phyloP scores from a whole-genome alignment of 2,329 filamentous ascomycete species.

The Pseudopithomyces maydicus region DNA sequence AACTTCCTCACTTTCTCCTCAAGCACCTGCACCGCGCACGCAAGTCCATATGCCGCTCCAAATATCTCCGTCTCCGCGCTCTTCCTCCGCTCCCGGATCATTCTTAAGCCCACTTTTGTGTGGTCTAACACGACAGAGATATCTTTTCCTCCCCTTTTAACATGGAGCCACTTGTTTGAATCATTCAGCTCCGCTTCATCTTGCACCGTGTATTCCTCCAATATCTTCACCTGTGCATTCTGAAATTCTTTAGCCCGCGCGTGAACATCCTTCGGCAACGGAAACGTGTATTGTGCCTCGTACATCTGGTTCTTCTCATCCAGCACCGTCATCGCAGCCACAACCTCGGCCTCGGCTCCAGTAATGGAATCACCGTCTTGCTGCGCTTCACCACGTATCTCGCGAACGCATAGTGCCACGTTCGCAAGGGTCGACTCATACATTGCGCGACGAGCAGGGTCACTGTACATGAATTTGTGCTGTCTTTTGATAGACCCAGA shows the following conservation, averaged over 20 bases:
- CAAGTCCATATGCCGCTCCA: neutral
- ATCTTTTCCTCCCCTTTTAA: constrained; percentile 6
- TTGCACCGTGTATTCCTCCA: neutral
- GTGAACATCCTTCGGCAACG: neutral
- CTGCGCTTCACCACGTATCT: neutral
- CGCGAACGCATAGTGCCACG: neutral
- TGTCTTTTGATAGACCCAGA: neutral
- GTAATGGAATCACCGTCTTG: neutral
- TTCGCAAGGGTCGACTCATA: neutral
- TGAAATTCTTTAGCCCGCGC: neutral
- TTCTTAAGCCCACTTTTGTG: neutral
- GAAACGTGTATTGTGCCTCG: neutral
- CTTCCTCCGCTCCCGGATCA: neutral
- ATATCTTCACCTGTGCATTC: neutral
- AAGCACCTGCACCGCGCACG: constrained; percentile 1
- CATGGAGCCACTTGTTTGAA: constrained; percentile 12
- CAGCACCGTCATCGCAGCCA: constrained; percentile 1
- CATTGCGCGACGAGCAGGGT: neutral
- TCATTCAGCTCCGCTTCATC: neutral
- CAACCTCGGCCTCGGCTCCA: neutral
- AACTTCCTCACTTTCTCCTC: constrained; percentile 1
- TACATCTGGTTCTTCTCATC: neutral
- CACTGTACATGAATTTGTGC: neutral
- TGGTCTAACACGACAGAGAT: constrained; percentile 16
- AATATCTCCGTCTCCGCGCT: neutral